Evolutionary conservation across 306 rosid species (phyloP), one percentile per base, ranked within the genome.

Genomic region (Parietaria judaica): DNA sequence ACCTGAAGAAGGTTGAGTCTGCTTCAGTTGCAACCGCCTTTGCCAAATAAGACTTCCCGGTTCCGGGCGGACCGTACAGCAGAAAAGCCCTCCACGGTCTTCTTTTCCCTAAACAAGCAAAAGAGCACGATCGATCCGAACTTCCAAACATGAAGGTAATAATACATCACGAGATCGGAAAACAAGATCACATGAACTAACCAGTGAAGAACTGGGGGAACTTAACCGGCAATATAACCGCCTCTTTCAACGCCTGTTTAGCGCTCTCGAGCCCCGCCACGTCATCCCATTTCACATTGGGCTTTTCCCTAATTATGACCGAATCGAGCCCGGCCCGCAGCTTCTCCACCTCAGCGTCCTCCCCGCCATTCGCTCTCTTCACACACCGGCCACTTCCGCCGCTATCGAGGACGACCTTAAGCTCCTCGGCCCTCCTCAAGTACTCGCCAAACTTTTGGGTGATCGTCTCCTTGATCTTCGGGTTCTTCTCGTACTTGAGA

Each of bases 21-120:
- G 99, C 95, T 79, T 94, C 99, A 3, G 97, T 94, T 47, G 99
- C 99, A 76, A 94, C 99, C 36, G 99, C 99, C 83, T 94, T 94
- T 60, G 99, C 99, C 84, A 94, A 78, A 74, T 88, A 94, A 34
- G 99, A 94, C 80, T 94, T 94, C 54, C 99, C 99, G 4, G 99
- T 94, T 70, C 99, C 99, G 47, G 99, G 99, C n/a, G 97, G 99
- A 46, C 99, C 99, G 31, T 86, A 94, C 70, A 94, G 76, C 46
- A 94, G 71, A 76, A 94, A 94, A 1, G 99, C 99, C 66, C 99
- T 81, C 99, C 99, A 94, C 5, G 99, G 99, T 62, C 81, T 89
- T 78, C 99, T 83, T 85, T 94, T 94, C 55, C 99, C 99, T 94
- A 66, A 56, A 67, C 38, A 45, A 58, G 36, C 45, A 69, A 55